Conservation (phyloP, 2,329 filamentous ascomycete species). For the Xylaria sp. region DNA sequence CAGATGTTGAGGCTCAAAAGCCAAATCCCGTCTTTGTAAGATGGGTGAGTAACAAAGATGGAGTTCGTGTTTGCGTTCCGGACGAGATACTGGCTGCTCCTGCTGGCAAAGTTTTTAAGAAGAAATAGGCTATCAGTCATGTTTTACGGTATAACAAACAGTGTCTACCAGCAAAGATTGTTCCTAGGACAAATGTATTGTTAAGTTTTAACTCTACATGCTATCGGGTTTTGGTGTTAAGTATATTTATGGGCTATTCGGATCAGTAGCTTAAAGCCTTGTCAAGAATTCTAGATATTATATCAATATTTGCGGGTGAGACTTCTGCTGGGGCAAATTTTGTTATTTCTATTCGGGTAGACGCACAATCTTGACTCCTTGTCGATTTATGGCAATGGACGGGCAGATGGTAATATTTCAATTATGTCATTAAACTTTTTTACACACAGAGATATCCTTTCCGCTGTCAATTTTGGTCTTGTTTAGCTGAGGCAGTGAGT, state of each 20-base stretch:
- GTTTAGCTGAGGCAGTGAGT: too few species aligned
- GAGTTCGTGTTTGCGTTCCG: constrained; percentile 72
- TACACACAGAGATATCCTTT: too few species aligned
- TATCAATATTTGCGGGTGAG: neutral
- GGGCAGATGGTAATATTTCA: too few species aligned
- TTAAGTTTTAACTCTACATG: neutral
- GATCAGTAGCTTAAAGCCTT: neutral
- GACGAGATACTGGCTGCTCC: constrained; percentile 75
- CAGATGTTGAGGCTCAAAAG: constrained; percentile 60
- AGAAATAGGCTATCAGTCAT: constrained; percentile 31
- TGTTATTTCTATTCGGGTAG: neutral
- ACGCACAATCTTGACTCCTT: too few species aligned
- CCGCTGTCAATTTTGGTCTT: too few species aligned
- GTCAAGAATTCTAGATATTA: neutral
- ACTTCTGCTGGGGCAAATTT: neutral
- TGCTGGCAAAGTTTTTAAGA: constrained; percentile 67
- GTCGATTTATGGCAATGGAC: too few species aligned
- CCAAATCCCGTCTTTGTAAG: constrained; percentile 73
- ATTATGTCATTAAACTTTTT: too few species aligned
- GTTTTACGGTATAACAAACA: neutral
- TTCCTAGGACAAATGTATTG: neutral
- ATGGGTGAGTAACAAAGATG: constrained; percentile 76
- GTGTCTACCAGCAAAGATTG: neutral
- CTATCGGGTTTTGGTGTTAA: neutral
- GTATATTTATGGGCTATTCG: neutral